A percentile compares a stretch with the other conserved stretches of the same genome.
These are phyloP conservation scores for Suhomyces guaymorum DNA, from an alignment of 1,139 yeast genomes.

Conservation along the genomic window DNA sequence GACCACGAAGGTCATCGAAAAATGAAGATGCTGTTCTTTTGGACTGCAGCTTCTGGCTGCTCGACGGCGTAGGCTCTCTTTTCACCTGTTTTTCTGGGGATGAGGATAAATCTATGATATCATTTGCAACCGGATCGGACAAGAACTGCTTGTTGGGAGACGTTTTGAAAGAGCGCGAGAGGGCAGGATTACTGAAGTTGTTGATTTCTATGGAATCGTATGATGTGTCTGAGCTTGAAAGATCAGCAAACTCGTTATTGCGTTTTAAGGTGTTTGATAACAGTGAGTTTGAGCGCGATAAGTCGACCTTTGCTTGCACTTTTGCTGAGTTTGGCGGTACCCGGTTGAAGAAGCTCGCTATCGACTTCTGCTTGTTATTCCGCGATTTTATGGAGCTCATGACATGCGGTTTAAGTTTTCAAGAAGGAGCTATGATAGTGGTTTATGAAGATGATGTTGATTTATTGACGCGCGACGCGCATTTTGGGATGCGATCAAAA, in stretches of 20 bases:
- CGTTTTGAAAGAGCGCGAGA: slow-evolving; percentile 12
- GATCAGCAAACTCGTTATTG: slow-evolving; percentile 18
- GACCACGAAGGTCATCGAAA: slow-evolving; percentile 16
- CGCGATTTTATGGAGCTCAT: slow-evolving; percentile 5
- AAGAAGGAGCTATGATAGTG: too few relatives aligned
- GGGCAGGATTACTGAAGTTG: slow-evolving; percentile 18
- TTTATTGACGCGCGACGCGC: neutral
- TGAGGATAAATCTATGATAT: slow-evolving; percentile 2
- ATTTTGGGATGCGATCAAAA: neutral
- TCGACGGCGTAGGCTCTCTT: too few relatives aligned
- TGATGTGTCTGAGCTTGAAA: slow-evolving; percentile 19
- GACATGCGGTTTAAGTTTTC: neutral
- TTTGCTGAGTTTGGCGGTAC: slow-evolving; percentile 1
- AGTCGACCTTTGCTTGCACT: slow-evolving; percentile 10
- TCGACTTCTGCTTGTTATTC: slow-evolving; percentile 10
- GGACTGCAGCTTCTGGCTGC: too few relatives aligned
- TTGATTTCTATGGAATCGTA: slow-evolving; percentile 17
- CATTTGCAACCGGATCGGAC: neutral
- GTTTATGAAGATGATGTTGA: too few relatives aligned
- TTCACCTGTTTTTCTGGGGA: slow-evolving; percentile 2
- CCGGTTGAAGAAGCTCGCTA: slow-evolving; percentile 14
- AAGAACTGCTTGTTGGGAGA: slow-evolving; percentile 1
- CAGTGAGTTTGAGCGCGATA: slow-evolving; percentile 11
- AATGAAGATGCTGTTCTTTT: slow-evolving; percentile 1
- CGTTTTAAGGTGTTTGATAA: slow-evolving; percentile 13